Evolutionary conservation across 495 filamentous ascomycete species (phyloP), one percentile per base, ranked within the genome.

Genomic region (Aspergillus sclerotiicarbonarius): DNA sequence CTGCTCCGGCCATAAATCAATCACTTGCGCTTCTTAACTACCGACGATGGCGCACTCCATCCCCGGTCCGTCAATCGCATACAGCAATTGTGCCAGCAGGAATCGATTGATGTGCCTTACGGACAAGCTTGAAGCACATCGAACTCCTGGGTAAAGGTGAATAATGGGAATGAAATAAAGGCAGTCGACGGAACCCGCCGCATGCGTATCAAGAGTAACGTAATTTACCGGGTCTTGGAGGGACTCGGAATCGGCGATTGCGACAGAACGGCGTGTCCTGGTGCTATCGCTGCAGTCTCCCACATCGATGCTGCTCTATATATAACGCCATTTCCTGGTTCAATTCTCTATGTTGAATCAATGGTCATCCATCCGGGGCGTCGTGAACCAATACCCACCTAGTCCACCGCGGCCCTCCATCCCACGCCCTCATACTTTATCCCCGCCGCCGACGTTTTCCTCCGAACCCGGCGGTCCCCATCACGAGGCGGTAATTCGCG

Each of bases 401-500:
- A 54, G 44, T 53, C 20, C 19, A 60, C 51, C 52, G 35, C 53
- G 45, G 46, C 25, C 32, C 12, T 15, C 48, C 45, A 30, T 39
- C 49, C 45, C 8, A 45, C 8, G n/a, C 29, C 25, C 32, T 32
- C 46, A 50, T 48, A 54, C 54, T 44, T 48, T 21, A 51, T 51
- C 53, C 47, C 47, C 32, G 33, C 43, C 49, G 30, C 59, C 45
- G 54, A 51, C 56, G 1, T 66, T 70, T 74, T 69, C 54, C 71
- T 74, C 71, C 73, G 73, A 76, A 71, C 65, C 67, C 71, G 73
- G 71, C 73, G 68, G 56, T 66, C 62, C 64, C 59, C 68, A 58
- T 58, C 57, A 43, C 56, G 31, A 56, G 47, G n/a, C 37, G 37
- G 41, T 46, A 62, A 50, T 35, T 45, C 31, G n/a, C 55, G 21